A percentile compares a stretch with the other conserved stretches of the same genome.
Evolutionary conservation across 208 protist genomes (phyloP).

Genomic region (Strigomonas oncopelti): DNA sequence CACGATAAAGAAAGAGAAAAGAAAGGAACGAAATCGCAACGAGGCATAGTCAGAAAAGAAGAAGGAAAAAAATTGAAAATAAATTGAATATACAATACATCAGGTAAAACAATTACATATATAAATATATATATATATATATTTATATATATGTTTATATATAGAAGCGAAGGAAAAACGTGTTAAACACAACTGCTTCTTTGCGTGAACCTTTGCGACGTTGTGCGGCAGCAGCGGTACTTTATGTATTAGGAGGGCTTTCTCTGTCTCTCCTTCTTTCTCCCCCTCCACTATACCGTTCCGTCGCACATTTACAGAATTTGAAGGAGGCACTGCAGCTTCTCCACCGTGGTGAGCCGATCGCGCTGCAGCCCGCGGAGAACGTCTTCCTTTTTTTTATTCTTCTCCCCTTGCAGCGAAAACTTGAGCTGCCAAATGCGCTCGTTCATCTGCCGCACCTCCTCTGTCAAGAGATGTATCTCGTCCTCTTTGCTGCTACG

Average conservation of each 20-base stretch:
- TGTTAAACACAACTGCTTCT: background rate
- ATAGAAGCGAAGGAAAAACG: background rate
- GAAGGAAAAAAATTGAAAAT: background rate
- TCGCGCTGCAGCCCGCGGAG: conserved; percentile 40
- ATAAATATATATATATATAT: background rate
- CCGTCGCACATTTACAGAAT: background rate
- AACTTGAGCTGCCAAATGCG: conserved; percentile 78
- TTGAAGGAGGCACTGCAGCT: conserved; percentile 40
- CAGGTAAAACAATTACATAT: background rate
- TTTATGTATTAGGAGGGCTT: no score
- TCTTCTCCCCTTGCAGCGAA: conserved; percentile 13
- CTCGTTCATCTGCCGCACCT: conserved; percentile 68
- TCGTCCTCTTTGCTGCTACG: conserved; percentile 62
- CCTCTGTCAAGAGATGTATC: conserved; percentile 69
- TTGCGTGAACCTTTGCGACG: no score
- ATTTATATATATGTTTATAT: background rate
- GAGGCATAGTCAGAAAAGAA: background rate
- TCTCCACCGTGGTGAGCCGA: conserved; percentile 42
- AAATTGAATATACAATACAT: background rate
- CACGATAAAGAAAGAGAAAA: background rate
- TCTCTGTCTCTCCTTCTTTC: background rate
- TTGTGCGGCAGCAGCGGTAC: no score
- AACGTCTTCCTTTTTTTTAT: conserved; percentile 10
- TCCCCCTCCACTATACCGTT: background rate
- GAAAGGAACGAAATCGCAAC: background rate